phyloP scores from a whole-genome alignment of 306 rosid species.

The Corylus heterophylla region DNA sequence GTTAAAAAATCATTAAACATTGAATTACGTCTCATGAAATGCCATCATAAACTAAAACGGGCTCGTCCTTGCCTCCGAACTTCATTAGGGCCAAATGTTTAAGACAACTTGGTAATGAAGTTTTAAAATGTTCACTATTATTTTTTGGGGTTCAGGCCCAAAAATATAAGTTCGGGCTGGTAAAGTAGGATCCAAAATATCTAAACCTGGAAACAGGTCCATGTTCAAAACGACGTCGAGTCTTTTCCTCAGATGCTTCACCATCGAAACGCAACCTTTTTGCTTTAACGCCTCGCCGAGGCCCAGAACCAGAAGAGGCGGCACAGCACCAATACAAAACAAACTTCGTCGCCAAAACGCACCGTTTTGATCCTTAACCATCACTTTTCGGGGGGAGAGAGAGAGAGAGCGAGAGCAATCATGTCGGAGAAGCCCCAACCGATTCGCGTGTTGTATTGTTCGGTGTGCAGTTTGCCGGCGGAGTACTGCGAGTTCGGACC shows the following conservation, averaged over 20 bases:
- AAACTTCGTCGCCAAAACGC: slow-evolving; percentile 39
- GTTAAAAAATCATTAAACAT: too few relatives aligned
- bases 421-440: slow-evolving; percentile 99
- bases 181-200: background rate
- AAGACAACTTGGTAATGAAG: too few relatives aligned
- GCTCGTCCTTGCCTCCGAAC: too few relatives aligned
- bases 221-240: background rate
- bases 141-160: background rate
- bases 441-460: slow-evolving; percentile 70
- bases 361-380: slow-evolving; percentile 30
- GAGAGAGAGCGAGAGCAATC: slow-evolving; percentile 16
- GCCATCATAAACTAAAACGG: too few relatives aligned
- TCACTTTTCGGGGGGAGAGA: background rate
- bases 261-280: background rate
- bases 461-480: slow-evolving; percentile 71
- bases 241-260: background rate
- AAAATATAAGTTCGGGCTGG: background rate
- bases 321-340: background rate
- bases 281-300: background rate
- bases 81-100: too few relatives aligned
- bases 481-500: slow-evolving; percentile 97
- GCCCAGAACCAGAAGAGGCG: background rate
- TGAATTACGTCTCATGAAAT: too few relatives aligned
- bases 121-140: too few relatives aligned
- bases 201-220: background rate